phyloP scores from a whole-genome alignment of 1,139 yeast genomes.

The Yamadazyma atlantica region DNA sequence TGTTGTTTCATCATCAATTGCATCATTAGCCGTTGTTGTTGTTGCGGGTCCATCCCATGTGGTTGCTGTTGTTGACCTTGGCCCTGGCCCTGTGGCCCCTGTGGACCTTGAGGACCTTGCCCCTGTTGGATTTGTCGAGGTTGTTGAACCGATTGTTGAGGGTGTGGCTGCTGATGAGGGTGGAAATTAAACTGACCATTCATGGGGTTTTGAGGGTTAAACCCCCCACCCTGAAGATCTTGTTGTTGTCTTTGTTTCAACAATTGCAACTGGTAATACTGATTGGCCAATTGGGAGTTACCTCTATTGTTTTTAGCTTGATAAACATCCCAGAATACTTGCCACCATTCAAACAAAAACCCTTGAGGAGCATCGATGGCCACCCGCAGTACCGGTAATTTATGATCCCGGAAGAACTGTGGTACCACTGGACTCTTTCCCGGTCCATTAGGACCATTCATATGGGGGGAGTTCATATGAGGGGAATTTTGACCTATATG shows the following conservation, averaged over 20 bases:
- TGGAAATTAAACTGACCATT: conserved; percentile 3
- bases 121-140: conserved; percentile 8
- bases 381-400: conserved; percentile 50
- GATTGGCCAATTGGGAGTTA: conserved; percentile 61
- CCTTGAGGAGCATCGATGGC: conserved; percentile 85
- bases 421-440: conserved; percentile 17
- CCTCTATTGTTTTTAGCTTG: conserved; percentile 65
- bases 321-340: conserved; percentile 90
- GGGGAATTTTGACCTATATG: conserved; percentile 7
- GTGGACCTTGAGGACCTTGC: conserved; percentile 15
- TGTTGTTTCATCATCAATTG: conserved; percentile 26
- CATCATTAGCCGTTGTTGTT: conserved; percentile 27
- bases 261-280: conserved; percentile 68
- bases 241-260: conserved; percentile 65
- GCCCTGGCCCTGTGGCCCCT: no score
- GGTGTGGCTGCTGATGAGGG: conserved; percentile 14
- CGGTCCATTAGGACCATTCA: not conserved
- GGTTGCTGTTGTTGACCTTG: conserved; percentile 9
- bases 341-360: conserved; percentile 94
- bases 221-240: conserved; percentile 21
- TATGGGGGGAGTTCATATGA: not conserved
- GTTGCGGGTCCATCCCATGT: conserved; percentile 7
- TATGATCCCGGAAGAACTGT: conserved; percentile 26
- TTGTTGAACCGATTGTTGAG: conserved; percentile 7
- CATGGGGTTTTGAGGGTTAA: conserved; percentile 20